These are phyloP conservation scores for Colletotrichum sp. DNA, from an alignment of 2,329 filamentous ascomycete genomes.

Conservation along the genomic window DNA sequence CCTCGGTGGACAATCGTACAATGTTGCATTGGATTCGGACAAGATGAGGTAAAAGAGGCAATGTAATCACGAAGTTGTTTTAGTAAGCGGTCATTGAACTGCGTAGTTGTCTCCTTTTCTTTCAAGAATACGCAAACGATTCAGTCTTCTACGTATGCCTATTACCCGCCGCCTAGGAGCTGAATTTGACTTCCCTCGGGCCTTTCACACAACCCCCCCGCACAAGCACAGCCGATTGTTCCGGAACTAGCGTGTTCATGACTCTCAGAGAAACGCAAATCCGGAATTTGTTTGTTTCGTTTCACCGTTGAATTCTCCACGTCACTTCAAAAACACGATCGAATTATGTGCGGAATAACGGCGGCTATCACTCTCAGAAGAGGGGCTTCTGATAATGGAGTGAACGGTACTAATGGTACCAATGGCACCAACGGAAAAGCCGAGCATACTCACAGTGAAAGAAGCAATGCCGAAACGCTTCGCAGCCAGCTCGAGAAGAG, in stretches of 20 bases:
- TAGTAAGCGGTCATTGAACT: not conserved
- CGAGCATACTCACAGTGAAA: not conserved
- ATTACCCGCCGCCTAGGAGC: not conserved
- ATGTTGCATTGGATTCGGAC: not conserved
- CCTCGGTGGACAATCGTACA: not conserved
- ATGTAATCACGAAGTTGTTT: not conserved
- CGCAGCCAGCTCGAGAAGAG: not conserved
- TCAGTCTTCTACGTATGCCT: not conserved
- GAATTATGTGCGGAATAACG: conserved; percentile 15
- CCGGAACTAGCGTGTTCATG: not conserved
- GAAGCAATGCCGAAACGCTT: not conserved
- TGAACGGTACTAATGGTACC: not conserved
- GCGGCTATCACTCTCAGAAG: not conserved
- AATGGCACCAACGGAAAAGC: not conserved
- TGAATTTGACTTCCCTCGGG: not conserved
- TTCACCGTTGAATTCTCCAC: not conserved
- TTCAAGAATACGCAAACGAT: not conserved
- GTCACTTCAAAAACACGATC: not conserved
- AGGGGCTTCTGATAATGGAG: not conserved
- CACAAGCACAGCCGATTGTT: not conserved
- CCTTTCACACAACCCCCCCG: not conserved
- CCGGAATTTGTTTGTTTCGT: not conserved
- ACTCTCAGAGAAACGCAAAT: not conserved
- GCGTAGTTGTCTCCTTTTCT: not conserved
- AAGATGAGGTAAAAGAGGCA: not conserved